Base-by-base conservation (phyloP, 441 rosid genomes). In the Gossypium trilobum region DNA sequence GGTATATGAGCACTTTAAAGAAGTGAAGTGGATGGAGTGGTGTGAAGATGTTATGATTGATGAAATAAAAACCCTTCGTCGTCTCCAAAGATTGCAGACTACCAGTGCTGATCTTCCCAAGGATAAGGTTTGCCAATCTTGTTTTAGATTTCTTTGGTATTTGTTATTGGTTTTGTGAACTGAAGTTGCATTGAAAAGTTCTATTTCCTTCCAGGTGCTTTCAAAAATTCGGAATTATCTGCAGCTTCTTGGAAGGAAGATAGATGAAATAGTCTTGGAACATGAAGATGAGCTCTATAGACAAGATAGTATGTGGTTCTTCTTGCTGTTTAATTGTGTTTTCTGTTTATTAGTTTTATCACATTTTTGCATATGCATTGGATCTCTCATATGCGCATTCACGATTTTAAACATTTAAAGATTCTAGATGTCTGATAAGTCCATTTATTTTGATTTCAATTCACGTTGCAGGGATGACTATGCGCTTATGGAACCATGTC, bases 11-110 rank as follows among this genome's bases (percentile, higher is more conserved):
- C 99, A 95, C 77, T 95, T 95, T 68, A 95, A 89, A 88, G 98
- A 92, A 85, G 93, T 86, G 62, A 92, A 95, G 82, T 95, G 99
- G 99, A 95, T 85, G 96, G 99, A 95, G 83, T 95, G 99, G 99
- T 95, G 99, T 80, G 92, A 89, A 83, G 99, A 91, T 79, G 95
- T 91, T 54, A 87, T 95, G 96, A 83, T 74, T 52, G 84, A 76
- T 77, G 95, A 92, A 82, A 85, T 86, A 68, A 92, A 82, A 88
- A 95, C 99, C 19, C 88, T 95, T 72, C 82, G 63, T 66, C 96
- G 96, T 60, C 87, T 95, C 72, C 89, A 92, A 68, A 87, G 77
- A 83, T 81, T 95, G 78, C 99, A 95, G 87, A 88, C 91, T 71
- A 95, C 93, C 13, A 95, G 99, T 77, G 98, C 95, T 10, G 80